A percentile compares a stretch with the other conserved stretches of the same genome.
Evolutionary conservation across 1,284 basidiomycete species (phyloP).

Genomic region (Cystobasidiaceae sp.): DNA sequence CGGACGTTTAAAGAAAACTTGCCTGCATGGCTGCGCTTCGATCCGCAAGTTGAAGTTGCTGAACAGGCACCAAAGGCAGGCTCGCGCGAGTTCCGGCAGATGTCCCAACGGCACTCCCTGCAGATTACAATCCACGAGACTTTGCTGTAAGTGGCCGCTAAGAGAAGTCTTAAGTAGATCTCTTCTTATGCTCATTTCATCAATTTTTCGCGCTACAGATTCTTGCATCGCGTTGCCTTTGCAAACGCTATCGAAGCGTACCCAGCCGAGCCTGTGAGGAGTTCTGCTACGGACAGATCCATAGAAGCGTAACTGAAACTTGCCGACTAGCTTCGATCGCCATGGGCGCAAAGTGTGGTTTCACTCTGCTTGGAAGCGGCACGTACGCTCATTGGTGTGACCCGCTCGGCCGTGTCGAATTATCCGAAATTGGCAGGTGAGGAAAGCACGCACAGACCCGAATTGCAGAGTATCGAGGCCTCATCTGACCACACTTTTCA

Average conservation of each 20-base stretch:
- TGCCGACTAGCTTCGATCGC: slow-evolving; percentile 9
- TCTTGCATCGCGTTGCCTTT: slow-evolving; percentile 28
- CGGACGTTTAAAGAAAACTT: slow-evolving; percentile 21
- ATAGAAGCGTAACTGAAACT: neutral
- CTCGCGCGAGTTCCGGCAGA: slow-evolving; percentile 14
- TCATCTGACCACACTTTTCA: too few species aligned
- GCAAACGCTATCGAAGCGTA: slow-evolving; percentile 29
- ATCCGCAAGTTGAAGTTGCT: neutral
- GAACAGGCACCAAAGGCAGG: neutral
- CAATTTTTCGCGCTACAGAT: neutral
- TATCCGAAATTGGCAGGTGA: slow-evolving; percentile 21
- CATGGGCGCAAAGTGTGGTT: slow-evolving; percentile 28
- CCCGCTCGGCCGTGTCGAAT: slow-evolving; percentile 13
- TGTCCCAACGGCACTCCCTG: slow-evolving; percentile 15
- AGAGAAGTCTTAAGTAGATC: too few species aligned
- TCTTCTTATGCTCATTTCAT: neutral
- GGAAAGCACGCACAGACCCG: neutral
- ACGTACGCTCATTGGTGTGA: slow-evolving; percentile 19
- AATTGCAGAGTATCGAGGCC: neutral
- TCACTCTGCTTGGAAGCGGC: slow-evolving; percentile 23
- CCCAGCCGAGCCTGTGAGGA: slow-evolving; percentile 16
- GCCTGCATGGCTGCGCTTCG: slow-evolving; percentile 27
- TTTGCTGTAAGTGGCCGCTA: slow-evolving; percentile 5
- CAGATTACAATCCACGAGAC: slow-evolving; percentile 26
- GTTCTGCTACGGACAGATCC: neutral